Conservation (phyloP, 768 basidiomycete species). For the Tulasnella sp. region DNA sequence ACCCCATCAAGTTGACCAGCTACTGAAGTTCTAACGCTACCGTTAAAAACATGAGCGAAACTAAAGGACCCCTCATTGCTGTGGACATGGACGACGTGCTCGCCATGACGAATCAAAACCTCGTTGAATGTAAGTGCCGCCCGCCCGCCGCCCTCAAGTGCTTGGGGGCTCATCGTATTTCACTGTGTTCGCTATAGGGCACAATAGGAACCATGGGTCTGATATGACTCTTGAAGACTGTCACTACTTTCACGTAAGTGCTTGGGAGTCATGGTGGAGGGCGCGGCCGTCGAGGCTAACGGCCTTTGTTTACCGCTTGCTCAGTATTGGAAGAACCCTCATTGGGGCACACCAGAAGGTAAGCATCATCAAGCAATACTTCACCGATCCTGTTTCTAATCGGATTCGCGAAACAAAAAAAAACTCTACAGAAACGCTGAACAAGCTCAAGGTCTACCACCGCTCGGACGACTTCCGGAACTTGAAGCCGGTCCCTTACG, state of each 20-base stretch:
- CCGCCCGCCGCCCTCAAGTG: neutral
- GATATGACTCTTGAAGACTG: conserved; percentile 7
- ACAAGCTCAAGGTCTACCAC: conserved; percentile 15
- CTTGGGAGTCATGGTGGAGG: neutral
- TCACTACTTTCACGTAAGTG: conserved; percentile 23
- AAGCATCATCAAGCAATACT: neutral
- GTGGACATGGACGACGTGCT: conserved; percentile 29
- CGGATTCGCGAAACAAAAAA: neutral
- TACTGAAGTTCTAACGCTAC: too few relatives aligned
- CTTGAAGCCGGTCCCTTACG: neutral
- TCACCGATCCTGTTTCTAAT: too few relatives aligned
- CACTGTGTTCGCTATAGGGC: neutral
- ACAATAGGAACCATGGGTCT: conserved; percentile 18
- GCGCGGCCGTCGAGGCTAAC: too few relatives aligned
- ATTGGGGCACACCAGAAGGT: conserved; percentile 18
- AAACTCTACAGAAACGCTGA: neutral
- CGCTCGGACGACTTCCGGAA: neutral
- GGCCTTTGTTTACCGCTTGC: too few relatives aligned
- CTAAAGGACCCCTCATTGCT: conserved; percentile 12
- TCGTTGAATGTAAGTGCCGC: conserved; percentile 5
- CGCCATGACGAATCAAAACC: neutral
- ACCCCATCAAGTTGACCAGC: too few relatives aligned
- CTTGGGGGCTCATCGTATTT: neutral
- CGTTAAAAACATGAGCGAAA: too few relatives aligned
- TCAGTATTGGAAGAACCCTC: conserved; percentile 24